Conservation (phyloP, 495 filamentous ascomycete species). For the Daldinia childiae region DNA sequence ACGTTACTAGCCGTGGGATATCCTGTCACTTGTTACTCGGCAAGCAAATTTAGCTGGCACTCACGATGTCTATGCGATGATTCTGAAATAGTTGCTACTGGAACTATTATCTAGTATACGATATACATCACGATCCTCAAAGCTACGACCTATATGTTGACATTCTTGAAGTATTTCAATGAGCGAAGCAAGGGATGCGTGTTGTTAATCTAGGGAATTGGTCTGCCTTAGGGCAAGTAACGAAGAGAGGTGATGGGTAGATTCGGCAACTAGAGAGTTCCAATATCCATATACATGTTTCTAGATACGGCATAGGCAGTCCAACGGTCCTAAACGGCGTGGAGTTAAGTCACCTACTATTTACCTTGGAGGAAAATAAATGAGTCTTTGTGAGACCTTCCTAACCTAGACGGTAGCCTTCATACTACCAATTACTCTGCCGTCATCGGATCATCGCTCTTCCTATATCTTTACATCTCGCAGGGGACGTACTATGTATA, state of each 20-base stretch:
- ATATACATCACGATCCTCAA: not conserved
- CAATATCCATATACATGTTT: not conserved
- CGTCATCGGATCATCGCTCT: conserved; percentile 30
- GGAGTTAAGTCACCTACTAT: conserved; percentile 3
- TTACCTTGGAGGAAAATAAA: conserved; percentile 2
- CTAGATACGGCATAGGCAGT: not conserved
- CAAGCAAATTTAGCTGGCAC: not conserved
- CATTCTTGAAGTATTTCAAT: not conserved
- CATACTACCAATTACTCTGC: conserved; percentile 11
- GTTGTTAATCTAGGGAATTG: not conserved
- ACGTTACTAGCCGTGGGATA: conserved; percentile 30
- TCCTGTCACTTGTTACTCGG: conserved; percentile 23
- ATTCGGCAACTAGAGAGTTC: conserved; percentile 3
- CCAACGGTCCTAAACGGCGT: conserved; percentile 2
- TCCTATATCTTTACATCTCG: conserved; percentile 9
- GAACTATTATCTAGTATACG: not conserved
- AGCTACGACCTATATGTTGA: not conserved
- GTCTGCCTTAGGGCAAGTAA: not conserved
- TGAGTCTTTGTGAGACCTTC: conserved; percentile 36
- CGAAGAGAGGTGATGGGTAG: not conserved
- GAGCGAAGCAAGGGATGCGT: not conserved
- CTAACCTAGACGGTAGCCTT: conserved; percentile 23
- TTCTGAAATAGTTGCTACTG: not conserved
- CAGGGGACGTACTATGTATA: conserved; percentile 9
- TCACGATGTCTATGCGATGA: not conserved